A percentile compares a stretch with the other conserved stretches of the same genome.
phyloP scores from a whole-genome alignment of 2,329 filamentous ascomycete genomes.

The Peltaster fructicola region DNA sequence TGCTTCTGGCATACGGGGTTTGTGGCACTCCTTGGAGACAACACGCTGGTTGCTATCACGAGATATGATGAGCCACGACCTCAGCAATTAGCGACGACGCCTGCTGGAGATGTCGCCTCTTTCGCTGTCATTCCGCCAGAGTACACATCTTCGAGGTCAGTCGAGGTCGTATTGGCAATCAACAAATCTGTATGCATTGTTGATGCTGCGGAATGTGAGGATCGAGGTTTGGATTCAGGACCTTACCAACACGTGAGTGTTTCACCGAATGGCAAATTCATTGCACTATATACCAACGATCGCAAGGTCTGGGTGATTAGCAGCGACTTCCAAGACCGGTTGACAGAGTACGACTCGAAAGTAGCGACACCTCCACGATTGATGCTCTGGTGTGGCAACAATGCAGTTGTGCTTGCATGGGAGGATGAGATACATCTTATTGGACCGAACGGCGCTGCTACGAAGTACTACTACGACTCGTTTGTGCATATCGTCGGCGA shows the following conservation, averaged over 20 bases:
- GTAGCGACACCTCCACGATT: slow-evolving; percentile 73
- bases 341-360: slow-evolving; percentile 81
- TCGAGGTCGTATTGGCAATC: slow-evolving; percentile 80
- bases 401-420: slow-evolving; percentile 86
- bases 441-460: slow-evolving; percentile 61
- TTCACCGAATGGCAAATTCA: slow-evolving; percentile 77
- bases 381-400: slow-evolving; percentile 90
- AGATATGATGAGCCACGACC: slow-evolving; percentile 83
- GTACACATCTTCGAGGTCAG: slow-evolving; percentile 76
- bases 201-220: slow-evolving; percentile 78
- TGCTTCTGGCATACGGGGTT: slow-evolving; percentile 86
- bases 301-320: slow-evolving; percentile 85
- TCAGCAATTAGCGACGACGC: slow-evolving; percentile 57
- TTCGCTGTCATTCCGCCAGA: slow-evolving; percentile 82
- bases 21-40: slow-evolving; percentile 41
- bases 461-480: slow-evolving; percentile 66
- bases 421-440: slow-evolving; percentile 94
- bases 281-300: slow-evolving; percentile 70
- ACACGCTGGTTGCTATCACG: slow-evolving; percentile 43
- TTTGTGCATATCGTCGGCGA: slow-evolving; percentile 79
- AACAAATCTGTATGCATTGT: slow-evolving; percentile 69
- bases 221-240: slow-evolving; percentile 76
- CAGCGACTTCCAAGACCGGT: slow-evolving; percentile 80
- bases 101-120: slow-evolving; percentile 62
- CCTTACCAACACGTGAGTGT: slow-evolving; percentile 83